These are phyloP conservation scores for Boletus subparvulus DNA, from an alignment of 768 basidiomycete genomes.

Conservation along the genomic window DNA sequence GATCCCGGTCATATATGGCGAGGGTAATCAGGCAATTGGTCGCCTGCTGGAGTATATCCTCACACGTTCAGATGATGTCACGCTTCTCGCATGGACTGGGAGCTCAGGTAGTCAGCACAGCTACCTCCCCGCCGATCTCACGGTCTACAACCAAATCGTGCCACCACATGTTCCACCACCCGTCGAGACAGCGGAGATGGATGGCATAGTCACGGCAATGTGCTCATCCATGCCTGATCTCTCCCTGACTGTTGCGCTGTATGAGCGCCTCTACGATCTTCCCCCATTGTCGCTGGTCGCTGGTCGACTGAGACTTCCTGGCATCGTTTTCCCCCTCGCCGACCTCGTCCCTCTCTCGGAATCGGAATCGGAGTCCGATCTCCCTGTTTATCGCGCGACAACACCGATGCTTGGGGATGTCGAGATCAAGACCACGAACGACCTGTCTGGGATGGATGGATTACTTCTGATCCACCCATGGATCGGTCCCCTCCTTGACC, in stretches of 20 bases:
- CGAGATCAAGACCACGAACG: background rate
- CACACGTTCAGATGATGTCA: background rate
- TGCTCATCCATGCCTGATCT: background rate
- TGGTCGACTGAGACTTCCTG: background rate
- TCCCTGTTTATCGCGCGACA: background rate
- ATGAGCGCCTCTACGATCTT: background rate
- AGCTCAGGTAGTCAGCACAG: background rate
- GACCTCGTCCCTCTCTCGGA: background rate
- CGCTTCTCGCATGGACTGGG: conserved; percentile 5
- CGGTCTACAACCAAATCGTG: background rate
- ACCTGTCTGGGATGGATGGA: background rate
- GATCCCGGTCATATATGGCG: conserved; percentile 16
- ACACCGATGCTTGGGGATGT: background rate
- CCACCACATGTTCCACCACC: background rate
- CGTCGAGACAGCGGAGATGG: background rate
- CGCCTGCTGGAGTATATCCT: background rate
- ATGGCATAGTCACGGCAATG: background rate
- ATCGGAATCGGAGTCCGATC: no score
- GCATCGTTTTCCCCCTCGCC: background rate
- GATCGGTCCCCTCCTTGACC: background rate
- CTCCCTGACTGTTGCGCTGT: background rate
- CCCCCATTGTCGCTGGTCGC: background rate
- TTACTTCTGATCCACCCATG: background rate
- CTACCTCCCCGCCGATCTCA: conserved; percentile 7
- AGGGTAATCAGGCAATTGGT: background rate